A percentile compares a stretch with the other conserved stretches of the same genome.
Evolutionary conservation across 176 grass and related monocot genomes (phyloP).

Genomic region (Eleusine coracana): DNA sequence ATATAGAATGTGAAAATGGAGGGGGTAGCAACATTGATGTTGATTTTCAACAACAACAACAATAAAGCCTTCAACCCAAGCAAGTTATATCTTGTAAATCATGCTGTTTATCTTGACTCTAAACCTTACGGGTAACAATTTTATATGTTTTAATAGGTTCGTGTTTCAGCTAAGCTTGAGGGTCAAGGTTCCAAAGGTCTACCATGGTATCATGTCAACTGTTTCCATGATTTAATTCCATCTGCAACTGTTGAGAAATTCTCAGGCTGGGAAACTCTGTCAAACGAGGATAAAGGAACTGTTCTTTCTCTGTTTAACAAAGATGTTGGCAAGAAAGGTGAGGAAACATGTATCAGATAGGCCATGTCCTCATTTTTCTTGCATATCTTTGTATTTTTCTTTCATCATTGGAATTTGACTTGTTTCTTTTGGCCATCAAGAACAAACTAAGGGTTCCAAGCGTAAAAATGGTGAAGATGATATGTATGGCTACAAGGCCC

Average conservation of each 20-base stretch:
- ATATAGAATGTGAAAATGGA: not conserved
- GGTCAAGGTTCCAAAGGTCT: constrained; percentile 68
- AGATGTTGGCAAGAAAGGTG: constrained; percentile 49
- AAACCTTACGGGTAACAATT: constrained; percentile 31
- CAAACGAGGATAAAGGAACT: constrained; percentile 60
- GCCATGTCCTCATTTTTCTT: not conserved
- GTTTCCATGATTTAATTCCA: constrained; percentile 74
- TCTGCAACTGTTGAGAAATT: constrained; percentile 67
- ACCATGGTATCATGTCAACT: constrained; percentile 78
- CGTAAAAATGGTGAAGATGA: constrained; percentile 57
- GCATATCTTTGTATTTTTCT: not conserved
- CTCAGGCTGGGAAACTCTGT: constrained; percentile 78
- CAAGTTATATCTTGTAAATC: constrained; percentile 17
- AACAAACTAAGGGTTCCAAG: constrained; percentile 69
- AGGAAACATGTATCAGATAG: constrained; percentile 19
- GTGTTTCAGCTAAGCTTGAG: constrained; percentile 78
- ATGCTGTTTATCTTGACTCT: constrained; percentile 26
- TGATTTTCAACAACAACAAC: not conserved
- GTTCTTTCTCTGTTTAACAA: constrained; percentile 66
- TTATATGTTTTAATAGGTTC: constrained; percentile 66
- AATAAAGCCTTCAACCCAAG: no score
- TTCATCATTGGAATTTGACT: constrained; percentile 33
- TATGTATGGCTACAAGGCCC: constrained; percentile 50
- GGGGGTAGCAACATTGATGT: not conserved
- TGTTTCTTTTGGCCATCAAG: constrained; percentile 37